Evolutionary conservation across 768 basidiomycete species (phyloP).

Genomic region (Lactifluus volemus): DNA sequence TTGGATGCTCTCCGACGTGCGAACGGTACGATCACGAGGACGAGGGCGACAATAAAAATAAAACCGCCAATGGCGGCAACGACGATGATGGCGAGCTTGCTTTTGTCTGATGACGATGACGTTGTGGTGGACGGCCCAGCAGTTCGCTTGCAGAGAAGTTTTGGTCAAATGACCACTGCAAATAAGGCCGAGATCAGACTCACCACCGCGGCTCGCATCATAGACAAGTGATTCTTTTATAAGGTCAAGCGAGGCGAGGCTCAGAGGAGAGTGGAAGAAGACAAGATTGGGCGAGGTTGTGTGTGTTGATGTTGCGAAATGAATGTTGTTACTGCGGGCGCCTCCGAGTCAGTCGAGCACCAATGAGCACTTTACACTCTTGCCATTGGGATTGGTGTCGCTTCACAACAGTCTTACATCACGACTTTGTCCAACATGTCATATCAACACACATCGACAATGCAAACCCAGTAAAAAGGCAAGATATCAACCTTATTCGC

Average conservation of each 20-base stretch:
- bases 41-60: constrained; percentile 5
- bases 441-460: constrained; percentile 8
- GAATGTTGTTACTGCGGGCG: constrained; percentile 2
- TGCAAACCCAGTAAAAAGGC: constrained; percentile 10
- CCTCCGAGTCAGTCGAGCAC: not conserved
- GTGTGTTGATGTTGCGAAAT: not conserved
- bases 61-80: constrained; percentile 14
- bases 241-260: not conserved
- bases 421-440: constrained; percentile 11
- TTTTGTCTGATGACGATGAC: constrained; percentile 1
- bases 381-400: constrained; percentile 19
- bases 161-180: constrained; percentile 6
- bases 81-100: constrained; percentile 11
- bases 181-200: not conserved
- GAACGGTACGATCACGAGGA: constrained; percentile 15
- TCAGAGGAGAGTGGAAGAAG: not conserved
- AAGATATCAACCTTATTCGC: constrained; percentile 10
- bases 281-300: not conserved
- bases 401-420: constrained; percentile 4
- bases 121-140: not conserved
- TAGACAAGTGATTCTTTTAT: not conserved
- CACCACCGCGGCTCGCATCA: constrained; percentile 2
- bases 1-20: constrained; percentile 11
- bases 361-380: constrained; percentile 9
- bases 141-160: constrained; percentile 1